Evolutionary conservation across 1,284 basidiomycete genomes (phyloP).

Genomic region (Termitomyces sp.): DNA sequence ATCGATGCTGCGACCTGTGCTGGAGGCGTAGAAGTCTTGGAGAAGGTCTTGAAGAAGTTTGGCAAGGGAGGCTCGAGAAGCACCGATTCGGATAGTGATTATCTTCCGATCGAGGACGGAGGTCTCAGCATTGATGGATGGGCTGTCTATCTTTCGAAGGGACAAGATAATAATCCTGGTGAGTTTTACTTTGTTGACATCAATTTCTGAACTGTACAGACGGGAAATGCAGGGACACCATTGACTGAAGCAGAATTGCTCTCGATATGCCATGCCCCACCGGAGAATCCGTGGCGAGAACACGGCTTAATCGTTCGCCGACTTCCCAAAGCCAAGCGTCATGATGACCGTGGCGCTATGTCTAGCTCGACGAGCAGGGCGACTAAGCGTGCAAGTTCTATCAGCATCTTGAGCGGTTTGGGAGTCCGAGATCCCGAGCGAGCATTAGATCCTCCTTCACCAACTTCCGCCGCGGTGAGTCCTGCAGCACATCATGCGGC

Average conservation of each 20-base stretch:
- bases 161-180: slow-evolving; percentile 55
- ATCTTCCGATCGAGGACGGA: slow-evolving; percentile 54
- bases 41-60: slow-evolving; percentile 85
- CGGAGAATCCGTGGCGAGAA: slow-evolving; percentile 78
- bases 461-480: slow-evolving; percentile 29
- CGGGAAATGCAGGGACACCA: slow-evolving; percentile 45
- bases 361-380: slow-evolving; percentile 47
- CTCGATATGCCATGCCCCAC: slow-evolving; percentile 79
- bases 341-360: slow-evolving; percentile 34
- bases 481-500: slow-evolving; percentile 27
- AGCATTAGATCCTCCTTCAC: slow-evolving; percentile 49
- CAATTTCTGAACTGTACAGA: slow-evolving; percentile 5
- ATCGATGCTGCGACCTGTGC: slow-evolving; percentile 78
- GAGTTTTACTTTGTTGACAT: slow-evolving; percentile 18
- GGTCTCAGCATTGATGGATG: slow-evolving; percentile 82
- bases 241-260: slow-evolving; percentile 84
- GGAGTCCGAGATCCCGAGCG: slow-evolving; percentile 74
- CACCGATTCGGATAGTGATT: slow-evolving; percentile 46
- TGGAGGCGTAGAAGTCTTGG: slow-evolving; percentile 80
- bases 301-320: slow-evolving; percentile 76
- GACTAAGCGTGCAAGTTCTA: slow-evolving; percentile 88
- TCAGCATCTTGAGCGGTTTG: slow-evolving; percentile 91
- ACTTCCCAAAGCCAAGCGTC: slow-evolving; percentile 36
- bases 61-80: slow-evolving; percentile 57
- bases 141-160: slow-evolving; percentile 71